Conservation (phyloP, 306 rosid species). For the Rosa multiflora region DNA sequence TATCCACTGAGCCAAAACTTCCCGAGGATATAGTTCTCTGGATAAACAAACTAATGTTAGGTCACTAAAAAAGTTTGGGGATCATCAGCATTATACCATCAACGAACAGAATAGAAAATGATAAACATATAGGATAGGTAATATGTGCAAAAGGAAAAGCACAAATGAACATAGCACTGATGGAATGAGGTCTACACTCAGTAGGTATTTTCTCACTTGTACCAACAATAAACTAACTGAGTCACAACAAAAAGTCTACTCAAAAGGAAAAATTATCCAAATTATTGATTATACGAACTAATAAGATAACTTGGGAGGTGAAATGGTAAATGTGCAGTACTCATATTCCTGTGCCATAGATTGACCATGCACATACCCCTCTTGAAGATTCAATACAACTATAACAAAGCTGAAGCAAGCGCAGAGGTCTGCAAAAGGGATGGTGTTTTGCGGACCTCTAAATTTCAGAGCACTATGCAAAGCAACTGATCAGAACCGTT, state of each 20-base stretch:
- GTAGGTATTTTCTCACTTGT: background rate
- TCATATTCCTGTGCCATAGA: background rate
- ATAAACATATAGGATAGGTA: background rate
- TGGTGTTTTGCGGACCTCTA: background rate
- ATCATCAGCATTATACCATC: constrained; percentile 13
- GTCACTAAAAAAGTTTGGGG: constrained; percentile 13
- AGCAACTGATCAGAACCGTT: background rate
- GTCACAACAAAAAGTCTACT: background rate
- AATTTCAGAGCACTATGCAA: background rate
- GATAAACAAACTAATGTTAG: constrained; percentile 21
- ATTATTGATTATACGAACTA: background rate
- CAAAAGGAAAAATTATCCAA: background rate
- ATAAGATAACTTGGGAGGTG: background rate
- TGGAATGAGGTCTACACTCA: background rate
- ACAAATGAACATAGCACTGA: background rate
- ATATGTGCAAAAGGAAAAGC: background rate
- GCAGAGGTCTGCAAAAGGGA: background rate
- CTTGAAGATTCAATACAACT: background rate
- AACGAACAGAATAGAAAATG: constrained; percentile 12
- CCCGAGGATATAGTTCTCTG: constrained; percentile 60
- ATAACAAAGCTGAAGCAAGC: background rate
- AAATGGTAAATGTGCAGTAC: background rate
- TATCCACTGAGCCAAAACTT: constrained; percentile 52
- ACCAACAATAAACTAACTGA: background rate
- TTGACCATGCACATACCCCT: background rate